Conservation (phyloP, 169 alveolate species). For the Eimeria maxima region DNA sequence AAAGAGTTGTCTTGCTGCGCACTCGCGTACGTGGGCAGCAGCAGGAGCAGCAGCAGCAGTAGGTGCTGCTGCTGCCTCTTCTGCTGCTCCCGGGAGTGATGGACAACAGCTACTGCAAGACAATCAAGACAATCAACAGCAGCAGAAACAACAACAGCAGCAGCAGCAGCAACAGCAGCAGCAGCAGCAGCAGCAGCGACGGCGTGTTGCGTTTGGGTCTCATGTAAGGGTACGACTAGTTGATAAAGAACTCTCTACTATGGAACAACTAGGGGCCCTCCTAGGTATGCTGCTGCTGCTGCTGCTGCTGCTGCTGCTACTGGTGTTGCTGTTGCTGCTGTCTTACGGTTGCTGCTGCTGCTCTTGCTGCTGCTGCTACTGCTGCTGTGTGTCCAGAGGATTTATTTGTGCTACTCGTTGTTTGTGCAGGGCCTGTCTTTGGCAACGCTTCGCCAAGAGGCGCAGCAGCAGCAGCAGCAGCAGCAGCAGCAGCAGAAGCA, state of each 20-base stretch:
- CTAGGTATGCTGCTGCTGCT: slow-evolving; percentile 78
- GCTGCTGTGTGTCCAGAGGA: not conserved
- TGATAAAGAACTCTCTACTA: slow-evolving; percentile 86
- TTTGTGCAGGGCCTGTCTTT: not conserved
- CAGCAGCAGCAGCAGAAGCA: not conserved
- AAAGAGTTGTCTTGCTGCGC: not conserved
- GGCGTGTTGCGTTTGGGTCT: slow-evolving; percentile 83
- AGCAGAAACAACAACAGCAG: not conserved
- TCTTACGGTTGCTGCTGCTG: slow-evolving; percentile 42
- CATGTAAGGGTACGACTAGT: slow-evolving; percentile 85
- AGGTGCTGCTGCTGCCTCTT: not conserved
- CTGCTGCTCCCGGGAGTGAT: slow-evolving; percentile 21
- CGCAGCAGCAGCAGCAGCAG: not conserved
- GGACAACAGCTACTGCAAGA: not conserved
- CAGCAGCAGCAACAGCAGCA: not conserved
- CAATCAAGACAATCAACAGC: not conserved
- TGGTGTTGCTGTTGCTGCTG: slow-evolving; percentile 29
- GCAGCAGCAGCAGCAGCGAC: slow-evolving; percentile 42
- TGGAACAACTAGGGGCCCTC: slow-evolving; percentile 87
- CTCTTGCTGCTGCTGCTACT: slow-evolving; percentile 28
- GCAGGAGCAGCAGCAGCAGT: too few relatives aligned
- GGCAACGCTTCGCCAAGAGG: not conserved
- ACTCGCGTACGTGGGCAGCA: not conserved
- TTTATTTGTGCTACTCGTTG: not conserved
- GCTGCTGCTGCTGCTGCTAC: slow-evolving; percentile 47